Percentiles rank a stretch among this genome's conserved stretches.
Conservation (phyloP, 2,329 filamentous ascomycete genomes). For the Raffaelea ambrosiae region DNA sequence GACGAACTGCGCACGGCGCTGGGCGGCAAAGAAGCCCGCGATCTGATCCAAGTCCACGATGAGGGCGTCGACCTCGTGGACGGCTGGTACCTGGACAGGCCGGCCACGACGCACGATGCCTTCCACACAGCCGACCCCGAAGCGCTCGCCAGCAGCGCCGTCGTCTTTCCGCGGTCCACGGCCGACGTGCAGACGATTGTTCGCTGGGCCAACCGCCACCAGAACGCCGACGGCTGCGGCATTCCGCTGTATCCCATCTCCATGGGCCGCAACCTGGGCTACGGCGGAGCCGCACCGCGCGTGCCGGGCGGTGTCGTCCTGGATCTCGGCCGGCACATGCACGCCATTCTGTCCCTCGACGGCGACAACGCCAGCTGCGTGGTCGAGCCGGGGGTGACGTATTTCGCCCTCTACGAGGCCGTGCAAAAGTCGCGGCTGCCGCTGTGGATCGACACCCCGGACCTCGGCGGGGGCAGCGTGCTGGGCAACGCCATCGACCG, state of each 20-base stretch:
- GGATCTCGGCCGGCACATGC: slow-evolving; percentile 45
- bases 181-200: slow-evolving; percentile 39
- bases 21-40: slow-evolving; percentile 10
- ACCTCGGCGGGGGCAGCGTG: slow-evolving; percentile 32
- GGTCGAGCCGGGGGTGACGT: slow-evolving; percentile 48
- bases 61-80: slow-evolving; percentile 19
- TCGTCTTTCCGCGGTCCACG: slow-evolving; percentile 32
- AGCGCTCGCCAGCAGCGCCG: slow-evolving; percentile 31
- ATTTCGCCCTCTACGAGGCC: slow-evolving; percentile 40
- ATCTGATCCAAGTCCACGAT: slow-evolving; percentile 24
- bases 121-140: slow-evolving; percentile 33
- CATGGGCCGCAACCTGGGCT: slow-evolving; percentile 35
- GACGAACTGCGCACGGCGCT: slow-evolving; percentile 20
- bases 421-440: slow-evolving; percentile 25
- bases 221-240: slow-evolving; percentile 3
- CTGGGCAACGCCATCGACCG: slow-evolving; percentile 37
- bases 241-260: slow-evolving; percentile 41
- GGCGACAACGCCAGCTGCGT: slow-evolving; percentile 38
- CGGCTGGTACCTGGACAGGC: slow-evolving; percentile 23
- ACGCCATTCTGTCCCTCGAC: slow-evolving; percentile 41
- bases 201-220: slow-evolving; percentile 22
- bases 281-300: slow-evolving; percentile 45
- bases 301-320: slow-evolving; percentile 41
- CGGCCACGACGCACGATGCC: slow-evolving; percentile 30
- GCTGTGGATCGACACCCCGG: slow-evolving; percentile 34